Evolutionary conservation across 1,284 basidiomycete species (phyloP), one percentile per base, ranked within the genome.

Genomic region (Lignosus rhinocerotis): DNA sequence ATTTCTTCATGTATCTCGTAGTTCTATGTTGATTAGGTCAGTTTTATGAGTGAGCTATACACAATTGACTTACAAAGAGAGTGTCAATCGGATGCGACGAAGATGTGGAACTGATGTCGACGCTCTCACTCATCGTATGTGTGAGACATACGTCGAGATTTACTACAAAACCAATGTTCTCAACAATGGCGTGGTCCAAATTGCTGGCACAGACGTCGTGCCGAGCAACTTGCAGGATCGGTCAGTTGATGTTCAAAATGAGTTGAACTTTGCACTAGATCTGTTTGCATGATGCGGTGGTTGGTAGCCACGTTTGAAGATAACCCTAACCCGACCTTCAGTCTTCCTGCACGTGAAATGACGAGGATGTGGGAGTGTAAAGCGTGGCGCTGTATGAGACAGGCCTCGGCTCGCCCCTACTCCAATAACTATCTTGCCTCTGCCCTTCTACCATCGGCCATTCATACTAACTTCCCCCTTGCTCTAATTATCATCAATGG

Each of bases 1-100:
- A 80, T 65, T 50, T 76, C 62, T 57, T 75, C 68, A 38, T 76
- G 61, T 8, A 80, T 66, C 30, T 74, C 67, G 59, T 80, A 82
- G 64, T 78, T 74, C 78, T 79, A 55, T 33, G 0, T 45, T 14
- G 2, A 11, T 45, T 17, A 17, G 16, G 11, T 19, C 10, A 16
- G 32, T 51, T 14, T 6, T 16, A n/a, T 17, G 2, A 11, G 6
- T 30, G 25, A 30, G 5, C 3, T 10, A 12, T 25, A 4, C 21
- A 30, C 25, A 1, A 14, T 25, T 30, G 6, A 57, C 56, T 48
- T 31, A 57, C 56, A 19, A 47, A 57, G 25, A 53, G 44, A 10
- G 34, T 47, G 39, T 57, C 56, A 16, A 53, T 14, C 11, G 25
- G 25, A 41, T 44, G 41, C 19, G 36, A 11, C 30, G 49, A 31